Conservation (phyloP, 2,329 filamentous ascomycete genomes). For the Beauveria bassiana region DNA sequence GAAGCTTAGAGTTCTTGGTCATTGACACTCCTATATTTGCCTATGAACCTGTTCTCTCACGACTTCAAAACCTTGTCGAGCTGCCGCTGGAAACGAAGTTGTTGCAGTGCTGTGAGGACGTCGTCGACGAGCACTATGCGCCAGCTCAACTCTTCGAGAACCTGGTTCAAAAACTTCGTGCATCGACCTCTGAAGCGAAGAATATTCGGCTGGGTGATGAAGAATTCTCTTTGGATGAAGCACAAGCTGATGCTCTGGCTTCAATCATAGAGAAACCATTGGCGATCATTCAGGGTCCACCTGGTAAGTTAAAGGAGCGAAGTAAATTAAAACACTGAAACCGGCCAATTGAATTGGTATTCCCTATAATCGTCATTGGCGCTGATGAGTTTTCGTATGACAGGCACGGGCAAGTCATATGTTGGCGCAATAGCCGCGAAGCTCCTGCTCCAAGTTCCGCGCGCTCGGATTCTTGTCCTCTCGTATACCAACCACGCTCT, state of each 20-base stretch:
- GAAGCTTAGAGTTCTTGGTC: no score
- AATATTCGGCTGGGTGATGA: no score
- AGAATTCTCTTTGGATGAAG: constrained; percentile 19
- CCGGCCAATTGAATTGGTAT: not conserved
- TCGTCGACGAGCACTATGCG: no score
- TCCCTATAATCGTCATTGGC: not conserved
- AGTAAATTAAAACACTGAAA: no score
- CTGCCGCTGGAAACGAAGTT: no score
- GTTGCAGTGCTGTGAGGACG: not conserved
- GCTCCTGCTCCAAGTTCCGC: constrained; percentile 40
- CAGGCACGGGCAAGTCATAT: constrained; percentile 69
- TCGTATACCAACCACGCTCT: constrained; percentile 63
- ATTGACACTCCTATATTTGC: no score
- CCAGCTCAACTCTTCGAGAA: no score
- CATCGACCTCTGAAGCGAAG: no score
- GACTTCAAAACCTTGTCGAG: no score
- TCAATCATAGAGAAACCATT: constrained; percentile 44
- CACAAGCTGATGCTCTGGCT: constrained; percentile 42
- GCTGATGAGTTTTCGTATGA: not conserved
- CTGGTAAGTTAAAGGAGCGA: constrained; percentile 39
- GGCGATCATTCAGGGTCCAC: constrained; percentile 64
- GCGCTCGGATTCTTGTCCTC: constrained; percentile 51
- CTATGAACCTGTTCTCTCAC: no score
- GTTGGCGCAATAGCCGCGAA: constrained; percentile 58
- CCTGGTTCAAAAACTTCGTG: no score